Evolutionary conservation across 164 flowering plant species (phyloP), one percentile per base, ranked within the genome.

Genomic region (Tetrastigma voinierianum): DNA sequence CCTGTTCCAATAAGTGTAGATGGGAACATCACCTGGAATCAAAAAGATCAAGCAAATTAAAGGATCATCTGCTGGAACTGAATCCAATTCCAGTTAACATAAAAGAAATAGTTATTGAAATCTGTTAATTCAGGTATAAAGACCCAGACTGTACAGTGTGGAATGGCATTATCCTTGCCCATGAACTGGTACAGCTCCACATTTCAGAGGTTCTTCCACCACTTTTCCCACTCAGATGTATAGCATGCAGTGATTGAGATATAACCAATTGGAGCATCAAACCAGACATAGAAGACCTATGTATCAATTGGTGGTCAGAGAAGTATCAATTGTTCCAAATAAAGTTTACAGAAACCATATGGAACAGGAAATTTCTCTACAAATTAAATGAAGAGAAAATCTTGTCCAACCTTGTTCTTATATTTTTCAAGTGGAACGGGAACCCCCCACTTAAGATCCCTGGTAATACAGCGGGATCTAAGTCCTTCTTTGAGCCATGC

Each of bases 371-470:
- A 62, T 49, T 16, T 10, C n/a, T n/a, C n/a, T n/a, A 25, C 40
- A 25, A 25, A 25, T 25, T 25, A 25, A 25, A 25, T 25, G 6
- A 25, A 25, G 6, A 4, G 8, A 25, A 25, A 25, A 25, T 25
- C 46, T 45, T 25, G 40, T 25, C 40, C 40, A 55, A 95, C 99
- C 96, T 95, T 95, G 70, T 89, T 94, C 67, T 80, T 82, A 61
- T 64, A 95, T 52, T 84, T 82, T 67, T 95, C 97, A 76, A 74
- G 96, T 44, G 98, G 98, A 58, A 95, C 98, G 60, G 97, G 94
- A 67, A 95, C 97, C 5, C 98, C 98, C 98, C 98, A 95, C 71
- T 91, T 95, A 63, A 95, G 81, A 80, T 95, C 98, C 76, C 98
- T 82, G 1, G 98, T 91, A 58, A 95, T 95, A 64, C 98, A 91